Evolutionary conservation across 768 basidiomycete genomes (phyloP).

Genomic region (Naganishia onofrii): DNA sequence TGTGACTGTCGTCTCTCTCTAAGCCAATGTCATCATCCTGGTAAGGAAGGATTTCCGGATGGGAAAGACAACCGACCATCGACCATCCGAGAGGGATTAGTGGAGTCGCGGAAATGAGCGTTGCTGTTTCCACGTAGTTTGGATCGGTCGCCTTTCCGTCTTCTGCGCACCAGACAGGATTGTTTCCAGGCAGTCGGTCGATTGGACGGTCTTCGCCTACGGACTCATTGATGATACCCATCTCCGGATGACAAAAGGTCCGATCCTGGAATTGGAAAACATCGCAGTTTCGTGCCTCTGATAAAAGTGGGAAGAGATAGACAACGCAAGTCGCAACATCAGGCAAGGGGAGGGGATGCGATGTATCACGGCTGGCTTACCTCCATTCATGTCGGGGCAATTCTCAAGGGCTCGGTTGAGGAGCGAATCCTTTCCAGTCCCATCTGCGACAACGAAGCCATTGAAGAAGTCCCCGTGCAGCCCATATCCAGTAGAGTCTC

Average conservation of each 20-base stretch:
- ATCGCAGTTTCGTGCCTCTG: slow-evolving; percentile 15
- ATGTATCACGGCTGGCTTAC: neutral
- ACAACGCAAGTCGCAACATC: neutral
- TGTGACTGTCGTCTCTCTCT: neutral
- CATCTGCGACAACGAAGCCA: slow-evolving; percentile 1
- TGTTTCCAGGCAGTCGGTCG: slow-evolving; percentile 2
- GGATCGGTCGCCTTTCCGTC: slow-evolving; percentile 14
- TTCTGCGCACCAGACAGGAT: slow-evolving; percentile 8
- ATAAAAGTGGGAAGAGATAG: no score
- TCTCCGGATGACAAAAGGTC: neutral
- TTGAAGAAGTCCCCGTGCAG: slow-evolving; percentile 21
- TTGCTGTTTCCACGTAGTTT: neutral
- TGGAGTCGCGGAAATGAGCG: slow-evolving; percentile 4
- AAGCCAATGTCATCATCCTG: neutral
- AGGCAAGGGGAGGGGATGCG: neutral
- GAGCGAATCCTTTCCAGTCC: neutral
- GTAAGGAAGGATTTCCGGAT: neutral
- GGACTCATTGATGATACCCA: slow-evolving; percentile 2
- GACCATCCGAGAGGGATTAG: slow-evolving; percentile 4
- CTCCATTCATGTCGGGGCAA: slow-evolving; percentile 10
- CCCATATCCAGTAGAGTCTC: slow-evolving; percentile 8
- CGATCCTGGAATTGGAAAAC: neutral
- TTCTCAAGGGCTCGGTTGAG: neutral
- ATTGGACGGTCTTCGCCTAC: neutral
- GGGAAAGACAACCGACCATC: neutral